These are phyloP conservation scores for Alectoria sarmentosa DNA, from an alignment of 495 filamentous ascomycete species.

Conservation along the genomic window DNA sequence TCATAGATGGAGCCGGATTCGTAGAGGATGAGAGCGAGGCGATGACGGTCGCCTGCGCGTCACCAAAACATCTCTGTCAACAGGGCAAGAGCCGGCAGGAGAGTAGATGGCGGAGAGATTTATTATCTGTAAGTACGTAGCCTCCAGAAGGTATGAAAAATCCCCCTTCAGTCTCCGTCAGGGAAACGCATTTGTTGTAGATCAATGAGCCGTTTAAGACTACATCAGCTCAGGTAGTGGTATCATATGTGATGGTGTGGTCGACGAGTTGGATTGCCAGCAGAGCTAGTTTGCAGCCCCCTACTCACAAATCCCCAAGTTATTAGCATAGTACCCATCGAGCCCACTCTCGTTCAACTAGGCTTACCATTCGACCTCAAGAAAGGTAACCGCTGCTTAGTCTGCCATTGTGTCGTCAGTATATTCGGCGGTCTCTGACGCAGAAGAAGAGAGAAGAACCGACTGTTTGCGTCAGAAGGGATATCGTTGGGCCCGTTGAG, in stretches of 20 bases:
- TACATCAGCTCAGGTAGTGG: not conserved
- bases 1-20: not conserved
- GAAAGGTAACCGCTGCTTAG: not conserved
- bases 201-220: not conserved
- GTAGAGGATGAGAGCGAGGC: not conserved
- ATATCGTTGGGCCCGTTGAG: not conserved
- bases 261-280: not conserved
- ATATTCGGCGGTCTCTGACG: not conserved
- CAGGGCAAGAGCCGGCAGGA: not conserved
- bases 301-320: not conserved
- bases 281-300: not conserved
- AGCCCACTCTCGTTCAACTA: not conserved
- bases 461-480: not conserved
- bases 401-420: not conserved
- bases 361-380: not conserved
- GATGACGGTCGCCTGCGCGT: not conserved
- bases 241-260: not conserved
- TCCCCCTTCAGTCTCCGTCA: not conserved
- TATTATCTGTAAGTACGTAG: not conserved
- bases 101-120: not conserved
- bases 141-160: not conserved
- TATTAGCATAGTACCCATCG: not conserved
- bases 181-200: not conserved
- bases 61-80: not conserved
- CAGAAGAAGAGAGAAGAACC: not conserved